phyloP scores from a whole-genome alignment of 148 eudicot genomes.

The Rhododendron simsii region DNA sequence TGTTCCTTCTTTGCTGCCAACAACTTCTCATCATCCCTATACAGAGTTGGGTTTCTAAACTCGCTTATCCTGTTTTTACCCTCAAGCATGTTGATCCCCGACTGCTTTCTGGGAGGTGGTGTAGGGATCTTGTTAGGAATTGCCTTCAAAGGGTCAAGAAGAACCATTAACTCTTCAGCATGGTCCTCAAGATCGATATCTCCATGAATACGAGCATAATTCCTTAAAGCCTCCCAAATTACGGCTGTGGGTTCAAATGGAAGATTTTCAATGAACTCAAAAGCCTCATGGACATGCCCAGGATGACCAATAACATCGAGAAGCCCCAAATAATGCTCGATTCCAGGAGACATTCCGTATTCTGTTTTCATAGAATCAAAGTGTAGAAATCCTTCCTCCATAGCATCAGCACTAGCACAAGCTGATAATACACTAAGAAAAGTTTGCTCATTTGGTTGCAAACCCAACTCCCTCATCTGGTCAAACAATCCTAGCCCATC shows the following conservation, averaged over 20 bases:
- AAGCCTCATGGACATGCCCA: constrained; percentile 70
- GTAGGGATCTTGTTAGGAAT: constrained; percentile 54
- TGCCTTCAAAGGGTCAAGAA: constrained; percentile 64
- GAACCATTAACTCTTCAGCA: constrained; percentile 57
- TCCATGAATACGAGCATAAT: constrained; percentile 81
- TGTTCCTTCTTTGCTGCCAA: constrained; percentile 70
- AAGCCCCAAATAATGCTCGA: constrained; percentile 71
- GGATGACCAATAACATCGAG: constrained; percentile 68
- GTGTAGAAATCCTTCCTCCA: constrained; percentile 74
- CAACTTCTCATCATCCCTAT: constrained; percentile 78
- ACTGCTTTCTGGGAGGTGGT: constrained; percentile 70
- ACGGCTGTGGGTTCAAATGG: constrained; percentile 44
- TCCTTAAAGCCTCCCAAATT: constrained; percentile 75
- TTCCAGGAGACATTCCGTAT: constrained; percentile 51
- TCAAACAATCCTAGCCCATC: constrained; percentile 51
- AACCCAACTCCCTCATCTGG: constrained; percentile 44
- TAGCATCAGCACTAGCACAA: constrained; percentile 85
- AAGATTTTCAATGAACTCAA: constrained; percentile 26
- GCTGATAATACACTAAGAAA: constrained; percentile 62
- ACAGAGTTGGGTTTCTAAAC: constrained; percentile 69
- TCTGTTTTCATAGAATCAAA: constrained; percentile 56
- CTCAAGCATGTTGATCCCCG: constrained; percentile 68
- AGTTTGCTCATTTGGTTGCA: constrained; percentile 52
- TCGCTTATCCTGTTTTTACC: constrained; percentile 68
- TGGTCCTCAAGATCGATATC: constrained; percentile 84